phyloP scores from a whole-genome alignment of 352 stramenopile species.

The Phytophthora sansomeana region DNA sequence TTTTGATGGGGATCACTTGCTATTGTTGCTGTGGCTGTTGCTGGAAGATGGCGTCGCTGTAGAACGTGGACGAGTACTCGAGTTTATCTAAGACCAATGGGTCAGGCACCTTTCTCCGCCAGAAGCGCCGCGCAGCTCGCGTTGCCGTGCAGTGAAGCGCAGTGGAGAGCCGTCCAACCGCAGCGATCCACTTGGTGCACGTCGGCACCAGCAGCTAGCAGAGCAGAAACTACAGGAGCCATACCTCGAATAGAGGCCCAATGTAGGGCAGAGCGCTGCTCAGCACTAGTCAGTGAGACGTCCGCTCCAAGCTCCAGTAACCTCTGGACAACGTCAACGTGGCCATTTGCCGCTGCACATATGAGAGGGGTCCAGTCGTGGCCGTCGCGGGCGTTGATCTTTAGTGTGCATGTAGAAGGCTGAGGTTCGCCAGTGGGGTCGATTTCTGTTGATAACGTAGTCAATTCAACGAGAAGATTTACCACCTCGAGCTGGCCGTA shows the following conservation, averaged over 20 bases:
- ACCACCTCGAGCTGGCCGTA: constrained; percentile 59
- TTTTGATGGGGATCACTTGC: too few species aligned
- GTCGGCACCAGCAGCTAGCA: constrained; percentile 48
- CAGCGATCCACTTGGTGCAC: constrained; percentile 47
- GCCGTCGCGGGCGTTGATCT: constrained; percentile 56
- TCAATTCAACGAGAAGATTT: constrained; percentile 47
- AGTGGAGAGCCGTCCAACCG: constrained; percentile 73
- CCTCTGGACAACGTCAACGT: constrained; percentile 49
- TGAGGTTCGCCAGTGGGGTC: neutral
- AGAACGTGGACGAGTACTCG: constrained; percentile 37
- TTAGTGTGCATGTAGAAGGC: constrained; percentile 23
- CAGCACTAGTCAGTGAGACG: constrained; percentile 39
- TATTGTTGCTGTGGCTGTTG: too few species aligned
- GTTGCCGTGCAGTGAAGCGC: constrained; percentile 61
- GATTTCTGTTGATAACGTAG: neutral
- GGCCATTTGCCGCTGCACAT: constrained; percentile 63
- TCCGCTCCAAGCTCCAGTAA: constrained; percentile 53
- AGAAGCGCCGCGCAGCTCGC: constrained; percentile 41
- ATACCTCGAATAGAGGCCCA: constrained; percentile 71
- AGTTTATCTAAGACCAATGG: constrained; percentile 46
- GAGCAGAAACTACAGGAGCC: constrained; percentile 26
- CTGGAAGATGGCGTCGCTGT: constrained; percentile 19
- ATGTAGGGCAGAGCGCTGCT: constrained; percentile 70
- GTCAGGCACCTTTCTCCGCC: constrained; percentile 44
- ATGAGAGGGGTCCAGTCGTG: constrained; percentile 65